Conservation (phyloP, 2,329 filamentous ascomycete species). For the Seiridium cupressi region DNA sequence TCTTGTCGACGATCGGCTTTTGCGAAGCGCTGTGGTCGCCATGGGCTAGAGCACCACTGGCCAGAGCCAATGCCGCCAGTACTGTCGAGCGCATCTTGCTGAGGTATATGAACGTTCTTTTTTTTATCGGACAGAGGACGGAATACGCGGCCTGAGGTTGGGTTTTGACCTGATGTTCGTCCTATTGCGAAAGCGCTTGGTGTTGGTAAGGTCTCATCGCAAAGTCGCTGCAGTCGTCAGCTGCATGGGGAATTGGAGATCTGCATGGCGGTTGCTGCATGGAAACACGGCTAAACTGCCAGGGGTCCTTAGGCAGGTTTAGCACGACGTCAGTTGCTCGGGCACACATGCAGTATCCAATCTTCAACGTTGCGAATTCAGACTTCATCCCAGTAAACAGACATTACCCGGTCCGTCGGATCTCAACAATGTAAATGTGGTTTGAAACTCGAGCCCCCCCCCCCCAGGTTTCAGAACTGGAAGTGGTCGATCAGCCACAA, state of each 20-base stretch:
- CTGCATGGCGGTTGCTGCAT: not conserved
- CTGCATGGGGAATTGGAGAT: not conserved
- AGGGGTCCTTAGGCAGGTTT: not conserved
- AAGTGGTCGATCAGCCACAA: too few species aligned
- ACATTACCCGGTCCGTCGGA: too few species aligned
- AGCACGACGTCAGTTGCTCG: not conserved
- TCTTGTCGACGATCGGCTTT: slow-evolving; percentile 51
- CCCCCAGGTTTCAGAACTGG: too few species aligned
- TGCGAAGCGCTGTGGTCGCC: slow-evolving; percentile 48
- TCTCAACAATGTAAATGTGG: too few species aligned
- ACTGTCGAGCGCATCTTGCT: slow-evolving; percentile 28
- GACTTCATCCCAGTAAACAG: too few species aligned
- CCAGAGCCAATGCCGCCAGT: slow-evolving; percentile 37
- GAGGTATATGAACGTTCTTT: not conserved
- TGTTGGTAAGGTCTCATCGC: not conserved
- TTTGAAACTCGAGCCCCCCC: too few species aligned
- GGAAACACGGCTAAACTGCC: not conserved
- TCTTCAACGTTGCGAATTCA: too few species aligned
- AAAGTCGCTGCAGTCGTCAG: not conserved
- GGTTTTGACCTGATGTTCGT: too few species aligned
- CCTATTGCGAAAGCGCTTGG: too few species aligned
- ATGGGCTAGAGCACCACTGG: slow-evolving; percentile 47
- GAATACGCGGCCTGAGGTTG: too few species aligned
- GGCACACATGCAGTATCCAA: not conserved
- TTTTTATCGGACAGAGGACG: too few species aligned